Percentiles rank a stretch among this genome's conserved stretches.
Evolutionary conservation across 192 early-diverging fungal genomes (phyloP).

Genomic region (Podochytrium sp.): DNA sequence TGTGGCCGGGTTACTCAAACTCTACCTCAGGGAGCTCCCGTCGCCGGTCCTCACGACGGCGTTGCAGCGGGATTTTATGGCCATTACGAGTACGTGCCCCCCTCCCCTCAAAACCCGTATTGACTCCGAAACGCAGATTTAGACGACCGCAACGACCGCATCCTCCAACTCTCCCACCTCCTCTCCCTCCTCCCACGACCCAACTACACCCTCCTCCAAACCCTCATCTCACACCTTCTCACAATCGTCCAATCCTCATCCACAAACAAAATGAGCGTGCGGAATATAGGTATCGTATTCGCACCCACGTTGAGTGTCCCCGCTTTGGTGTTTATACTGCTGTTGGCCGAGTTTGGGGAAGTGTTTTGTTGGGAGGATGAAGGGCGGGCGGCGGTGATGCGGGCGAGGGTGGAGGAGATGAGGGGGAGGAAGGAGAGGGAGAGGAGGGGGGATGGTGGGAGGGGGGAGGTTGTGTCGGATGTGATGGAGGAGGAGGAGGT

Average conservation of each 20-base stretch:
- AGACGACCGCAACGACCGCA: conserved; percentile 76
- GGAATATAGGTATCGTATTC: conserved; percentile 96
- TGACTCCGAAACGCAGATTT: conserved; percentile 57
- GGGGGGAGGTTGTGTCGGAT: too few species aligned
- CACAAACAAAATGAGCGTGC: conserved; percentile 92
- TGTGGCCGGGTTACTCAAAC: conserved; percentile 88
- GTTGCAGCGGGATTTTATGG: conserved; percentile 82
- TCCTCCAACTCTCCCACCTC: conserved; percentile 80
- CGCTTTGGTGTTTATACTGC: conserved; percentile 87
- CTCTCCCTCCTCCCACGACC: conserved; percentile 77
- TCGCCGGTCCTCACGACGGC: conserved; percentile 84
- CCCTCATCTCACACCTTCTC: conserved; percentile 88
- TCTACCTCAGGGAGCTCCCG: conserved; percentile 84
- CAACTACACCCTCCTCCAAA: conserved; percentile 90
- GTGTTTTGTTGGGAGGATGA: conserved; percentile 47
- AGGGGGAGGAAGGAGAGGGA: background rate
- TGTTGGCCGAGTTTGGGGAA: conserved; percentile 79
- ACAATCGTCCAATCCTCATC: conserved; percentile 82
- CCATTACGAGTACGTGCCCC: conserved; percentile 68
- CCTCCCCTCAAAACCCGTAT: conserved; percentile 3
- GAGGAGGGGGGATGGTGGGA: background rate
- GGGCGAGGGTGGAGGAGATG: conserved; percentile 27
- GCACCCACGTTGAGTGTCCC: conserved; percentile 93
- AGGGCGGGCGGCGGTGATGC: background rate
- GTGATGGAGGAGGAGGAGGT: too few species aligned